phyloP scores from a whole-genome alignment of 495 filamentous ascomycete species.

The Aspergillus avenaceus region DNA sequence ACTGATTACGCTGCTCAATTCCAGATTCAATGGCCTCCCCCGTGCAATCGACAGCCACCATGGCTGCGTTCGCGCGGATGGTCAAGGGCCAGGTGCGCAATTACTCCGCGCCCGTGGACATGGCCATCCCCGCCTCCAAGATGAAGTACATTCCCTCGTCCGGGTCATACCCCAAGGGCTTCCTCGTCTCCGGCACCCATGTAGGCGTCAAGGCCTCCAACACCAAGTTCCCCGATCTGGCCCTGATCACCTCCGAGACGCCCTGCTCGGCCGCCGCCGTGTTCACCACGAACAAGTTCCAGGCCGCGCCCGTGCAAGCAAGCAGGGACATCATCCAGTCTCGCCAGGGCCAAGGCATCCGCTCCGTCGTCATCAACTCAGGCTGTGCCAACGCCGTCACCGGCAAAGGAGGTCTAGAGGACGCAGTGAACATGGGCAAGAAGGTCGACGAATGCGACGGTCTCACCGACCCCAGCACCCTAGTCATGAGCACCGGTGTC shows the following conservation, averaged over 20 bases:
- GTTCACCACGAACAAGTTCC: constrained; percentile 98
- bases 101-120: constrained; percentile 61
- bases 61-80: constrained; percentile 38
- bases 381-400: constrained; percentile 98
- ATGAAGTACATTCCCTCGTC: constrained; percentile 83
- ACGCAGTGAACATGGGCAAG: constrained; percentile 78
- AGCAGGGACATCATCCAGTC: constrained; percentile 65
- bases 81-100: constrained; percentile 41
- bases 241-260: constrained; percentile 78
- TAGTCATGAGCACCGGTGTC: constrained; percentile 98
- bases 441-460: constrained; percentile 68
- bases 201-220: constrained; percentile 93
- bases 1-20: neutral
- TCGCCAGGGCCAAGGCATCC: constrained; percentile 64
- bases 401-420: constrained; percentile 83
- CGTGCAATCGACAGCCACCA: constrained; percentile 27
- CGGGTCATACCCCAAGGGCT: constrained; percentile 87
- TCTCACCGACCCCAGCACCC: constrained; percentile 60
- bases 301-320: constrained; percentile 89
- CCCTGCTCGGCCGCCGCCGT: constrained; percentile 93
- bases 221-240: constrained; percentile 82
- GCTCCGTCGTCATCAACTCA: constrained; percentile 86
- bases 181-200: constrained; percentile 79
- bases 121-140: constrained; percentile 65
- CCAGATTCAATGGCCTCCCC: constrained; percentile 24